Evolutionary conservation across 169 alveolate genomes (phyloP).

Genomic region (Perkinsus olseni): DNA sequence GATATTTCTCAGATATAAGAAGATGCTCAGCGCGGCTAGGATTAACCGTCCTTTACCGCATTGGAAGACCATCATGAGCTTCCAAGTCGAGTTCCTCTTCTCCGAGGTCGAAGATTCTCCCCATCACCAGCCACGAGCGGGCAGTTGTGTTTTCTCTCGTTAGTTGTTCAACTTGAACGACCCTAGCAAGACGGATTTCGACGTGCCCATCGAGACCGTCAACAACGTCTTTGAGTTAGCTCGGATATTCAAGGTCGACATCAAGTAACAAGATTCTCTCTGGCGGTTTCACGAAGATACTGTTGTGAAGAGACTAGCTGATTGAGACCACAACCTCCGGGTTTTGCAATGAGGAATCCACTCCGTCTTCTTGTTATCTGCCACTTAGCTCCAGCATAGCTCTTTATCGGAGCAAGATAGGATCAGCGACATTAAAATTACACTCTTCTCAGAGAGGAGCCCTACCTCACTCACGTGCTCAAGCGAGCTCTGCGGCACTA

Average conservation of each 20-base stretch:
- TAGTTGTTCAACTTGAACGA: not conserved
- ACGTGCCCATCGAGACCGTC: not conserved
- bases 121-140: too few relatives aligned
- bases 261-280: conserved; percentile 4
- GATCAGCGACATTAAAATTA: too few relatives aligned
- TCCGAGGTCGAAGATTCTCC: not conserved
- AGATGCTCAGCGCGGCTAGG: conserved; percentile 31
- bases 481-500: conserved; percentile 35
- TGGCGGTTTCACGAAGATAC: too few relatives aligned
- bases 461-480: conserved; percentile 28
- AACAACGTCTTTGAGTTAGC: conserved; percentile 28
- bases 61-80: conserved; percentile 34
- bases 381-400: too few relatives aligned
- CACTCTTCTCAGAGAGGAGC: conserved; percentile 13
- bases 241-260: conserved; percentile 28
- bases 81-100: conserved; percentile 27
- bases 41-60: conserved; percentile 24
- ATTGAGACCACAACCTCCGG: too few relatives aligned
- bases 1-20: not conserved
- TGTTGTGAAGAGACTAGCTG: too few relatives aligned
- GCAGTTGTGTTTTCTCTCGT: not conserved
- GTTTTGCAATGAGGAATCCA: too few relatives aligned
- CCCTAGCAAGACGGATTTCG: not conserved
- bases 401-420: too few relatives aligned
- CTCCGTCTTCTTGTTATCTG: too few relatives aligned